Conservation (phyloP, 2,329 filamentous ascomycete species). For the Monosporascus ibericus region DNA sequence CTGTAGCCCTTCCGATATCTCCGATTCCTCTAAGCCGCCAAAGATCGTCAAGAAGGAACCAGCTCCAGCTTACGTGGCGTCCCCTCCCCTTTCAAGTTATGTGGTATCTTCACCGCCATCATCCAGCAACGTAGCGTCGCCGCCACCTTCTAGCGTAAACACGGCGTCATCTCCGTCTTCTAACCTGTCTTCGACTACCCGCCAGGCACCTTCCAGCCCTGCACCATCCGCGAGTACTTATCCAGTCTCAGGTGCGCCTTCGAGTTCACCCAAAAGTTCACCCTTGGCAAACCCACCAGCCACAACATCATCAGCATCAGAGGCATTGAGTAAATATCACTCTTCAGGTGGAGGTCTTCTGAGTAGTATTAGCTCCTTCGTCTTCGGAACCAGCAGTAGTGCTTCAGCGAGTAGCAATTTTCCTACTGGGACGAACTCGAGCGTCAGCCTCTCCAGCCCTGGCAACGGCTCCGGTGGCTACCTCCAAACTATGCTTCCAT, state of each 20-base stretch:
- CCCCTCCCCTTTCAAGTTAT: not conserved
- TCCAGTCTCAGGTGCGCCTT: not conserved
- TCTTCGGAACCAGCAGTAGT: conserved; percentile 16
- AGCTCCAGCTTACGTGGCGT: not conserved
- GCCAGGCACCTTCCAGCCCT: not conserved
- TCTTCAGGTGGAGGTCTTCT: conserved; percentile 15
- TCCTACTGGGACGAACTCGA: not conserved
- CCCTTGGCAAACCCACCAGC: not conserved
- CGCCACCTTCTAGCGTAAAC: not conserved
- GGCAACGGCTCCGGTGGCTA: not conserved
- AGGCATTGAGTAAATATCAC: not conserved
- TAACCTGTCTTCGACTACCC: not conserved
- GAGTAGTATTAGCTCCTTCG: conserved; percentile 23
- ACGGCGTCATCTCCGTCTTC: not conserved
- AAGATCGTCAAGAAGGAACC: conserved; percentile 11
- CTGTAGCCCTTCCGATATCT: conserved; percentile 7
- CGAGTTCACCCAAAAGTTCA: not conserved
- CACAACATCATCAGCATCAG: not conserved
- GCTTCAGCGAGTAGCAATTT: not conserved
- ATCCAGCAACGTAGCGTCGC: not conserved
- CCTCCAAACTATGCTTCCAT: not conserved
- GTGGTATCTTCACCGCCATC: not conserved
- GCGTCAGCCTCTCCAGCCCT: not conserved
- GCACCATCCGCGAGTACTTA: not conserved
- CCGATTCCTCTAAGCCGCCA: conserved; percentile 1